Percentiles rank a stretch among this genome's conserved stretches.
Conservation (phyloP, 2,329 filamentous ascomycete genomes). For the Colletotrichum cereale region DNA sequence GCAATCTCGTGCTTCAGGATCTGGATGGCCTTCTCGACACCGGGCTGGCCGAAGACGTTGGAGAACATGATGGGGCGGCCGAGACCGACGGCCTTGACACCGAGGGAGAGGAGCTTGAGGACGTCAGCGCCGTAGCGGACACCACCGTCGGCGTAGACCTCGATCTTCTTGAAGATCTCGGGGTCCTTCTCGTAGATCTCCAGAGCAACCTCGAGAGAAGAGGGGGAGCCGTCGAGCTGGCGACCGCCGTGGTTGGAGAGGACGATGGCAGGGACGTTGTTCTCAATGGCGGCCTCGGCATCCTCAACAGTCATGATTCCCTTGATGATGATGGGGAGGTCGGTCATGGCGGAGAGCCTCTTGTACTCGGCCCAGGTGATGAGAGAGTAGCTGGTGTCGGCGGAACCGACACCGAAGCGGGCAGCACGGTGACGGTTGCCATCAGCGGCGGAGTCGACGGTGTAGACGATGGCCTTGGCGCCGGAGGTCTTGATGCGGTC, state of each 20-base stretch:
- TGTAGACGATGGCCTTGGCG: constrained; percentile 53
- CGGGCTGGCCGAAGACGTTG: constrained; percentile 63
- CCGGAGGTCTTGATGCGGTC: constrained; percentile 49
- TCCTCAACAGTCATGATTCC: constrained; percentile 54
- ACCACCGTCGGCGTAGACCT: constrained; percentile 57
- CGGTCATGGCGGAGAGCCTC: constrained; percentile 51
- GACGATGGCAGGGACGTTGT: constrained; percentile 51
- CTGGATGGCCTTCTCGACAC: constrained; percentile 57
- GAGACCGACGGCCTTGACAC: constrained; percentile 59
- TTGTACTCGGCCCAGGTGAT: constrained; percentile 53
- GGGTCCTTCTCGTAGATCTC: constrained; percentile 54
- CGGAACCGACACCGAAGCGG: constrained; percentile 54
- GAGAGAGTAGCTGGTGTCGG: constrained; percentile 41
- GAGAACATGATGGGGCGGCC: constrained; percentile 66
- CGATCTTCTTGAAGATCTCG: constrained; percentile 54
- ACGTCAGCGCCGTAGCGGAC: constrained; percentile 58
- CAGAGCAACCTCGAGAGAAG: constrained; percentile 53
- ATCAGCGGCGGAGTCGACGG: constrained; percentile 55
- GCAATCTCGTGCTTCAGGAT: constrained; percentile 64
- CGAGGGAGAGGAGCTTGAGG: constrained; percentile 58
- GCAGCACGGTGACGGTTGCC: constrained; percentile 56
- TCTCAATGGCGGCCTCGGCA: constrained; percentile 50
- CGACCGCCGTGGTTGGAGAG: constrained; percentile 59
- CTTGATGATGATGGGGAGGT: constrained; percentile 56
- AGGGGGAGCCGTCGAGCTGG: constrained; percentile 55